Base-by-base conservation (phyloP, 441 rosid genomes). In the Flueggea neowawraea region DNA sequence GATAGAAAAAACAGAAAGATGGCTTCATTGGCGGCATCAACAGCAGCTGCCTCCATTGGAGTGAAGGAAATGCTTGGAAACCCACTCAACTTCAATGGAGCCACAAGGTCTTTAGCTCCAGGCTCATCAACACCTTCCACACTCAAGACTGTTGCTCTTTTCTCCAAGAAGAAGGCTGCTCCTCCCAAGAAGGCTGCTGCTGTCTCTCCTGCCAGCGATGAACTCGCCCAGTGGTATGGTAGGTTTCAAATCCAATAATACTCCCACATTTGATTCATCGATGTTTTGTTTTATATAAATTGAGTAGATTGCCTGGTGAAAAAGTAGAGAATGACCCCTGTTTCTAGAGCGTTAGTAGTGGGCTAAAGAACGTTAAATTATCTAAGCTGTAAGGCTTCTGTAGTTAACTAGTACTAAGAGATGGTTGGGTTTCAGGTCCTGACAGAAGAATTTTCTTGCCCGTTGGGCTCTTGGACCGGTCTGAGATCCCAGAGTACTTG, bases 151-250 rank as follows among this genome's bases (percentile, higher is more conserved):
- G 86, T 89, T 57, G 94, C 97, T 65, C 83, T 91, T 50, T 94
- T 94, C 90, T 74, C 78, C 48, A 90, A 68, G 88, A 93, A 93
- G 79, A 89, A 87, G 73, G 65, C 90, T 16, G 82, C 89, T 57
- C n/a, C n/a, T n/a, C 71, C 87, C 61, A 93, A 85, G 78, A 36
- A 84, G 1, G 80, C 62, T 2, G 80, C 64, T 31, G 51, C 80
- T 1, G 84, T 82, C 62, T 52, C 93, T 53, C 75, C 85, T 0
- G 54, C 69, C 17, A 41, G 65, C 33, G 96, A 85, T 1, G 99
- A 94, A 80, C 97, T 91, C 72, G 83, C 96, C 83, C 91, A 94
- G 96, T 87, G 97, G 97, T 90, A 94, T 16, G 96, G 97, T 93
- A 78, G 64, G 96, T 81, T 14, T 14, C n/a, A 10, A 1, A 36